phyloP scores from a whole-genome alignment of 257 asterid species.

The Capsicum pubescens region DNA sequence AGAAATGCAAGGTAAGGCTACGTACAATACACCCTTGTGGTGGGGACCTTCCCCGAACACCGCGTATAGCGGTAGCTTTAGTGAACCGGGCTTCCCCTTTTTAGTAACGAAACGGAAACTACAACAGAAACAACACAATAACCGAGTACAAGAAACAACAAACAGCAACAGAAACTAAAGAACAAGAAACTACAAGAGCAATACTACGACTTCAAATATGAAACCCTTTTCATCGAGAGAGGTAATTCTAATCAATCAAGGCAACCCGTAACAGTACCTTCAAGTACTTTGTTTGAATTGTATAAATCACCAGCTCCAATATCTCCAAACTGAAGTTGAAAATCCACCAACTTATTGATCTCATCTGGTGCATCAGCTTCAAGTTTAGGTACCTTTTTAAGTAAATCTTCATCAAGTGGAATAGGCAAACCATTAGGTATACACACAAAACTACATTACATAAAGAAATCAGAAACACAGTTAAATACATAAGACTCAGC shows the following conservation, averaged over 20 bases:
- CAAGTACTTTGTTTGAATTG: conserved; percentile 51
- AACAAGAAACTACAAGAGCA: no score
- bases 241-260: not conserved
- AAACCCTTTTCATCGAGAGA: no score
- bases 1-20: not conserved
- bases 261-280: conserved; percentile 29
- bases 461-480: conserved; percentile 51
- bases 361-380: conserved; percentile 28
- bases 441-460: not conserved
- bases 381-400: conserved; percentile 35
- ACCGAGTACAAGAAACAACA: no score
- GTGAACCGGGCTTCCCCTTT: no score
- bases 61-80: no score
- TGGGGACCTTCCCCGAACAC: no score
- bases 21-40: no score
- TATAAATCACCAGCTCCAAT: conserved; percentile 45
- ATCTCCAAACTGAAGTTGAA: conserved; percentile 25
- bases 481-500: conserved; percentile 56
- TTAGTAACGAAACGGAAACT: no score
- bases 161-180: no score
- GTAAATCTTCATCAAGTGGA: conserved; percentile 32
- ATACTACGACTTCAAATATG: not conserved
- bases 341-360: not conserved
- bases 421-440: conserved; percentile 41
- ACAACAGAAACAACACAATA: no score